These are phyloP conservation scores for Cenchrus americanus DNA, from an alignment of 176 grass and related monocot species.

Conservation along the genomic window DNA sequence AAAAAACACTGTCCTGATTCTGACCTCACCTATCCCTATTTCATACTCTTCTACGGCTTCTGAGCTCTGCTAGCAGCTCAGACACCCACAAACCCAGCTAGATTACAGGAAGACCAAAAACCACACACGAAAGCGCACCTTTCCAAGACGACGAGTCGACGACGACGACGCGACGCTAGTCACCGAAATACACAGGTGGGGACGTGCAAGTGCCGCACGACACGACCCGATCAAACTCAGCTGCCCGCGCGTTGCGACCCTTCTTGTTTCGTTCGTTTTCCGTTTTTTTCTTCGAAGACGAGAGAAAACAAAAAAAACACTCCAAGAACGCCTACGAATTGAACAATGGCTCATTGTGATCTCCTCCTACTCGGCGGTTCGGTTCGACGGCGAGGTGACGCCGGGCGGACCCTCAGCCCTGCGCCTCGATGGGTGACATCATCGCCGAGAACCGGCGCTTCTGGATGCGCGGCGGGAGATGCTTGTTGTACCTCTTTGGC, in stretches of 20 bases:
- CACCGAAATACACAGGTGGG: conserved; percentile 50
- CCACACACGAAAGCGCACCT: conserved; percentile 13
- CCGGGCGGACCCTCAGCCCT: conserved; percentile 42
- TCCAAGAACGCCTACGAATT: conserved; percentile 37
- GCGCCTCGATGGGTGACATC: conserved; percentile 70
- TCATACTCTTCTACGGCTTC: conserved; percentile 38
- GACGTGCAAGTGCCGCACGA: not conserved
- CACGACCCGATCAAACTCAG: conserved; percentile 19
- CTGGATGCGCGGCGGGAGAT: conserved; percentile 95
- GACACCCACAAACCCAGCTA: conserved; percentile 48
- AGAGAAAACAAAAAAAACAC: conserved; percentile 37
- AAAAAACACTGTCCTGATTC: conserved; percentile 38
- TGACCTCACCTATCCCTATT: conserved; percentile 52
- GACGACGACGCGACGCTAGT: not conserved
- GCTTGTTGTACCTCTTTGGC: conserved; percentile 89
- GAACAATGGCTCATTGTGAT: conserved; percentile 5
- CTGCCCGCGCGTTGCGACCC: conserved; percentile 31
- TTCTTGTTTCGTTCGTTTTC: not conserved
- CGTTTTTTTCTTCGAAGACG: conserved; percentile 24
- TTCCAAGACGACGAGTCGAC: not conserved
- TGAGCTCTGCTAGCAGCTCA: conserved; percentile 44
- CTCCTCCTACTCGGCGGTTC: conserved; percentile 11
- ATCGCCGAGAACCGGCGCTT: conserved; percentile 87
- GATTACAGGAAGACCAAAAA: conserved; percentile 60
- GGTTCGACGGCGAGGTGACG: conserved; percentile 28